Evolutionary conservation across 352 stramenopile species (phyloP).

Genomic region (Aphanomyces invadans): DNA sequence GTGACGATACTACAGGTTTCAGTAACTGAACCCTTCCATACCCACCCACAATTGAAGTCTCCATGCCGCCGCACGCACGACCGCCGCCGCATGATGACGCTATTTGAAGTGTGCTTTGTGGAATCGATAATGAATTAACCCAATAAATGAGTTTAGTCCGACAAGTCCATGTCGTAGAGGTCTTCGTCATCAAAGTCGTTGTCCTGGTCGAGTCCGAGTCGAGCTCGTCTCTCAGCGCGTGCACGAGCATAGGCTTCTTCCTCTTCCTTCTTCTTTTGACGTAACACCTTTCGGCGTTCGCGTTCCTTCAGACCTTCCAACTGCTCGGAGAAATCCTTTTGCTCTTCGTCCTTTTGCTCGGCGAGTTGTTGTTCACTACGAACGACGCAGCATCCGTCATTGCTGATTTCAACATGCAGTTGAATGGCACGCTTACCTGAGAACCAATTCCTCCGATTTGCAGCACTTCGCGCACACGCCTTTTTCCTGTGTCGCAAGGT

Average conservation of each 20-base stretch:
- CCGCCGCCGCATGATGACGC: no score
- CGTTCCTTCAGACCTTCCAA: conserved; percentile 67
- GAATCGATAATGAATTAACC: conserved; percentile 12
- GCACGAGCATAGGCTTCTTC: conserved; percentile 26
- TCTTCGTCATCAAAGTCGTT: conserved; percentile 49
- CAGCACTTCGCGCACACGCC: conserved; percentile 87
- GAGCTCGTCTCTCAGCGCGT: conserved; percentile 8
- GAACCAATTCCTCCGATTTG: conserved; percentile 58
- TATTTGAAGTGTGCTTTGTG: no score
- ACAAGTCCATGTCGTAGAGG: conserved; percentile 31
- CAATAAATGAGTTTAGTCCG: conserved; percentile 14
- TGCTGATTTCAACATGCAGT: background rate
- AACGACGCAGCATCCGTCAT: background rate
- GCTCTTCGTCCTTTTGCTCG: conserved; percentile 30
- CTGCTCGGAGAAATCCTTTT: conserved; percentile 27
- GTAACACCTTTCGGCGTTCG: conserved; percentile 60
- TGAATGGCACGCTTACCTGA: conserved; percentile 31
- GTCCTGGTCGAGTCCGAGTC: conserved; percentile 31
- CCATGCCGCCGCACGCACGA: no score
- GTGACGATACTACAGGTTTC: background rate
- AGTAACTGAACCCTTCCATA: no score
- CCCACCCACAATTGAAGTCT: no score
- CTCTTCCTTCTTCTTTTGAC: conserved; percentile 48
- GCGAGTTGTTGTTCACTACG: conserved; percentile 46
- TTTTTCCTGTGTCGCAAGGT: conserved; percentile 45